Percentiles rank a stretch among this genome's conserved stretches.
Evolutionary conservation across 306 rosid genomes (phyloP).

Genomic region (Dryas alaskensis): DNA sequence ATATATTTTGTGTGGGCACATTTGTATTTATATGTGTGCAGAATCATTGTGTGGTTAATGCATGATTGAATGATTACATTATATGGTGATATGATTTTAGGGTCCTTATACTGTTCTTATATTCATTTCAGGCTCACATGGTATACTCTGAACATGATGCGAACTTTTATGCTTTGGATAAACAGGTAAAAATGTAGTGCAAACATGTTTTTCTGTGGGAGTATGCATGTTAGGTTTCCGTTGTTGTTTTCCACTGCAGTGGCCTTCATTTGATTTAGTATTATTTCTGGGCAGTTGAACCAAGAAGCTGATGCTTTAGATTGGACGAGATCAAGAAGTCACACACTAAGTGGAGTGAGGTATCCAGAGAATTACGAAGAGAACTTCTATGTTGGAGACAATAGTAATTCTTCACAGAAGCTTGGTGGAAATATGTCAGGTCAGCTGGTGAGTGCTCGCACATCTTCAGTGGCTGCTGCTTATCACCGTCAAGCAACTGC

Average conservation of each 20-base stretch:
- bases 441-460: slow-evolving; percentile 56
- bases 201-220: not conserved
- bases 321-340: slow-evolving; percentile 84
- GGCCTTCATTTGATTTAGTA: slow-evolving; percentile 25
- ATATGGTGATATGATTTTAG: slow-evolving; percentile 7
- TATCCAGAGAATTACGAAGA: slow-evolving; percentile 48
- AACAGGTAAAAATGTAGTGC: slow-evolving; percentile 57
- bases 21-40: not conserved
- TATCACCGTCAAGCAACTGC: slow-evolving; percentile 46
- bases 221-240: slow-evolving; percentile 4
- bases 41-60: slow-evolving; percentile 3
- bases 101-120: slow-evolving; percentile 25
- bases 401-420: slow-evolving; percentile 48
- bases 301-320: slow-evolving; percentile 85
- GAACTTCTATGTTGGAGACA: slow-evolving; percentile 34
- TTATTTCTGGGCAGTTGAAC: slow-evolving; percentile 58
- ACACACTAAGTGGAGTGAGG: slow-evolving; percentile 60
- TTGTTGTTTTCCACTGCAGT: slow-evolving; percentile 14
- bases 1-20: not conserved
- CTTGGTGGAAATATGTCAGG: slow-evolving; percentile 67
- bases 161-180: slow-evolving; percentile 73
- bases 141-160: slow-evolving; percentile 79
- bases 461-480: slow-evolving; percentile 82
- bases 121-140: slow-evolving; percentile 84
- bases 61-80: not conserved